phyloP scores from a whole-genome alignment of 1,139 yeast genomes.

The Geotrichum histeridarum region DNA sequence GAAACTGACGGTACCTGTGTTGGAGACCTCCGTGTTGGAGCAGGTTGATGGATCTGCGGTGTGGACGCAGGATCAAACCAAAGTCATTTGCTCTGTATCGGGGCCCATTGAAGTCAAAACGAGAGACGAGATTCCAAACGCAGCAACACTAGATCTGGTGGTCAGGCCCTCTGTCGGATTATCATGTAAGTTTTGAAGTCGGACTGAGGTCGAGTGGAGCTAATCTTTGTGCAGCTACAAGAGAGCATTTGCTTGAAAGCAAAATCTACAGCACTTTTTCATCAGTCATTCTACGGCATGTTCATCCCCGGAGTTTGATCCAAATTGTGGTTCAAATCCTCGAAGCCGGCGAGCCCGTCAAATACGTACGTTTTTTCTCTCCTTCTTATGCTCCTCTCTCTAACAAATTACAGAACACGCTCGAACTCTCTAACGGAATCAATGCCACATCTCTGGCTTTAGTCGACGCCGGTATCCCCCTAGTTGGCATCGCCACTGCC shows the following conservation, averaged over 20 bases:
- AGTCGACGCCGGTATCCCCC: slow-evolving; percentile 71
- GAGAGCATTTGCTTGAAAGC: slow-evolving; percentile 75
- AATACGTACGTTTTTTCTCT: slow-evolving; percentile 19
- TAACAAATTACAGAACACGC: slow-evolving; percentile 21
- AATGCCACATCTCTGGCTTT: slow-evolving; percentile 71
- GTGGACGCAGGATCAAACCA: slow-evolving; percentile 47
- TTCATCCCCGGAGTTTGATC: slow-evolving; percentile 77
- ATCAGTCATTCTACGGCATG: slow-evolving; percentile 56
- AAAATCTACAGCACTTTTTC: slow-evolving; percentile 59
- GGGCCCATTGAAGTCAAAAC: slow-evolving; percentile 88
- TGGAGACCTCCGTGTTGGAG: slow-evolving; percentile 36
- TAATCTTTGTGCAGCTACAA: slow-evolving; percentile 44
- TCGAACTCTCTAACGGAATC: slow-evolving; percentile 65
- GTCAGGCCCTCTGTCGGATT: slow-evolving; percentile 76
- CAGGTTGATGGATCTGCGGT: slow-evolving; percentile 81
- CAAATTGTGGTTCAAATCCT: slow-evolving; percentile 83
- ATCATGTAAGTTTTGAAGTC: slow-evolving; percentile 37
- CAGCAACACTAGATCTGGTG: slow-evolving; percentile 71
- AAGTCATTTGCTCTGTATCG: slow-evolving; percentile 68
- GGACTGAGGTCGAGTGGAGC: not conserved
- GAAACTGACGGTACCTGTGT: not conserved
- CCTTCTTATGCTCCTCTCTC: not conserved
- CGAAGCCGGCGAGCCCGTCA: slow-evolving; percentile 49
- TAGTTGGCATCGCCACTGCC: slow-evolving; percentile 58
- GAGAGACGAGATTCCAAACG: slow-evolving; percentile 79